Percentiles rank a stretch among this genome's conserved stretches.
Evolutionary conservation across 176 grass and related monocot species (phyloP).

Genomic region (Oryza meridionalis): DNA sequence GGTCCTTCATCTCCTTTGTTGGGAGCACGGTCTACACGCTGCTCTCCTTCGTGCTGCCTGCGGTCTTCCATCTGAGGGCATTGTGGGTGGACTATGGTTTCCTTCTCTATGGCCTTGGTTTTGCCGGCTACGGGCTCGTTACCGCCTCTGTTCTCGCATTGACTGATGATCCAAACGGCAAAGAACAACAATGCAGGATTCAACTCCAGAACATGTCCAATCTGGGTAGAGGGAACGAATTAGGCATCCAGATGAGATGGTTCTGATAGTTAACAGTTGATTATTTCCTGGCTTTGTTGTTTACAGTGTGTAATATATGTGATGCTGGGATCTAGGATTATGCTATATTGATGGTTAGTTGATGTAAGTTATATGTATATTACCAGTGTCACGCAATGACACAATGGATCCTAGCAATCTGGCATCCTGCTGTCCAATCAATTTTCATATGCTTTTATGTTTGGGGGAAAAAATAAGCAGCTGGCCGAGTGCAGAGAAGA

Average conservation of each 20-base stretch:
- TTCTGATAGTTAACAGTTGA: too few species aligned
- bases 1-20: constrained; percentile 79
- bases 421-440: not conserved
- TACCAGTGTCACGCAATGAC: not conserved
- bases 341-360: not conserved
- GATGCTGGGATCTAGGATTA: not conserved
- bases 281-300: not conserved
- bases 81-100: constrained; percentile 63
- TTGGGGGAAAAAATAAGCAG: not conserved
- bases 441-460: not conserved
- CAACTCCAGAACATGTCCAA: not conserved
- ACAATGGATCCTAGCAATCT: not conserved
- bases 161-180: not conserved
- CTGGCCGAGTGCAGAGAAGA: not conserved
- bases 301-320: not conserved
- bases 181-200: not conserved
- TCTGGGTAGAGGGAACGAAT: not conserved
- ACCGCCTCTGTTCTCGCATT: constrained; percentile 33
- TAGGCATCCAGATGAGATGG: constrained; percentile 3
- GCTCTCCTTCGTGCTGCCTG: constrained; percentile 83
- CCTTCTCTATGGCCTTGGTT: constrained; percentile 62
- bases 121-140: constrained; percentile 60
- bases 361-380: not conserved
- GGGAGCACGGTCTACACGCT: constrained; percentile 79
- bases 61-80: constrained; percentile 69